Percentiles rank a stretch among this genome's conserved stretches.
These are phyloP conservation scores for Tilletia caries DNA, from an alignment of 1,284 basidiomycete genomes.

Conservation along the genomic window DNA sequence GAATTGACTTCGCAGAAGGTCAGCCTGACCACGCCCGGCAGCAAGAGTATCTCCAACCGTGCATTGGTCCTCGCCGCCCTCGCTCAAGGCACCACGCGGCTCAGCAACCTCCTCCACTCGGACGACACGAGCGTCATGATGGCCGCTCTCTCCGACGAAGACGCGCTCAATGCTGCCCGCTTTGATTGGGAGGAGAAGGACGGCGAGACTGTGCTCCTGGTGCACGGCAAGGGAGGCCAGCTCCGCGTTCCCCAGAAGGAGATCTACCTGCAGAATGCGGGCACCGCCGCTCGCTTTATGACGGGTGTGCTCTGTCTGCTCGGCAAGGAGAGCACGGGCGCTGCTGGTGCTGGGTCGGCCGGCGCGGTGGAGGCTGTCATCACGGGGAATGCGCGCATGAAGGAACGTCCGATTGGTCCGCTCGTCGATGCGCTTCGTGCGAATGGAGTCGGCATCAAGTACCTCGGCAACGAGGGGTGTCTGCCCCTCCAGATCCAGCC, in stretches of 20 bases:
- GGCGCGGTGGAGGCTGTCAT: slow-evolving; percentile 60
- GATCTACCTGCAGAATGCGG: slow-evolving; percentile 93
- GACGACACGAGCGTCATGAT: slow-evolving; percentile 99
- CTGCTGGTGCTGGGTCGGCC: slow-evolving; percentile 15
- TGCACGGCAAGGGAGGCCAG: slow-evolving; percentile 77
- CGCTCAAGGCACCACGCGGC: slow-evolving; percentile 77
- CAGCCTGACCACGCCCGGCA: slow-evolving; percentile 86
- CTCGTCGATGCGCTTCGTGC: slow-evolving; percentile 84
- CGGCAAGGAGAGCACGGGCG: slow-evolving; percentile 22
- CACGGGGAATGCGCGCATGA: slow-evolving; percentile 98
- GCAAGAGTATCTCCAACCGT: slow-evolving; percentile 95
- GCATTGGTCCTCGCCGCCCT: slow-evolving; percentile 91
- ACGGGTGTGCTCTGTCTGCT: slow-evolving; percentile 85
- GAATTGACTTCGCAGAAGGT: slow-evolving; percentile 55
- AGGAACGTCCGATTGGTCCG: slow-evolving; percentile 88
- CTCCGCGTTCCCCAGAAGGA: slow-evolving; percentile 66
- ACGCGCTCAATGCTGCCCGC: slow-evolving; percentile 78
- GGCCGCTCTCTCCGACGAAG: slow-evolving; percentile 69
- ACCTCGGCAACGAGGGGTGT: slow-evolving; percentile 75
- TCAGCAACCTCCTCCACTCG: slow-evolving; percentile 88
- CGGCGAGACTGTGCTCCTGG: slow-evolving; percentile 80
- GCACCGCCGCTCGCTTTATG: slow-evolving; percentile 95
- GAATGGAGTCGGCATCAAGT: slow-evolving; percentile 77
- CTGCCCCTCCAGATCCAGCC: slow-evolving; percentile 77
- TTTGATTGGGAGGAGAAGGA: slow-evolving; percentile 83